Percentiles rank a stretch among this genome's conserved stretches.
Evolutionary conservation across 2,329 filamentous ascomycete genomes (phyloP).

Genomic region (Fusarium citri): DNA sequence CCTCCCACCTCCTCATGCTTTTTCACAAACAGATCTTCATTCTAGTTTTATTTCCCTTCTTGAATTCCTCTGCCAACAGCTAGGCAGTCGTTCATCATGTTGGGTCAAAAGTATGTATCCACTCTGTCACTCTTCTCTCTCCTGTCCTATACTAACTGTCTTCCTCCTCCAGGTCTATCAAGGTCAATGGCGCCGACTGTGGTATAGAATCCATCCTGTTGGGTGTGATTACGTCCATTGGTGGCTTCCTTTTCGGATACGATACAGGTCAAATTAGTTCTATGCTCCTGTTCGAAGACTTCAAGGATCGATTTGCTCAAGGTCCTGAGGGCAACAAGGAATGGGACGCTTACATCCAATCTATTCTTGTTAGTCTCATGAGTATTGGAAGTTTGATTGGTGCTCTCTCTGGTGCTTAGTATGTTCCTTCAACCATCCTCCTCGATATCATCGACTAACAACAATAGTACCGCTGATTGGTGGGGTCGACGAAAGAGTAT

Average conservation of each 20-base stretch:
- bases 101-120: slow-evolving; percentile 40
- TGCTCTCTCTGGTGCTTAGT: slow-evolving; percentile 63
- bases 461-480: slow-evolving; percentile 62
- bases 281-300: slow-evolving; percentile 64
- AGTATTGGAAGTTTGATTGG: slow-evolving; percentile 68
- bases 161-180: slow-evolving; percentile 51
- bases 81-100: slow-evolving; percentile 39
- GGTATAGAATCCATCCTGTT: slow-evolving; percentile 57
- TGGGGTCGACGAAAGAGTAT: slow-evolving; percentile 68
- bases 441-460: slow-evolving; percentile 12
- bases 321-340: slow-evolving; percentile 53
- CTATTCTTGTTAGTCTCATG: slow-evolving; percentile 67
- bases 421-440: slow-evolving; percentile 17
- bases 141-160: slow-evolving; percentile 5
- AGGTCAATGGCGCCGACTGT: slow-evolving; percentile 57
- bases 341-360: slow-evolving; percentile 58
- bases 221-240: slow-evolving; percentile 66
- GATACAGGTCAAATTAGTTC: slow-evolving; percentile 71
- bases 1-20: slow-evolving; percentile 21
- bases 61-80: slow-evolving; percentile 10
- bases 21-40: slow-evolving; percentile 19
- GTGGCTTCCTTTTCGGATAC: slow-evolving; percentile 72
- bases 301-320: slow-evolving; percentile 67
- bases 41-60: slow-evolving; percentile 18
- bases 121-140: not conserved